Percentiles rank a stretch among this genome's conserved stretches.
phyloP scores from a whole-genome alignment of 2,329 filamentous ascomycete genomes.

The Cladosporium oxysporum region DNA sequence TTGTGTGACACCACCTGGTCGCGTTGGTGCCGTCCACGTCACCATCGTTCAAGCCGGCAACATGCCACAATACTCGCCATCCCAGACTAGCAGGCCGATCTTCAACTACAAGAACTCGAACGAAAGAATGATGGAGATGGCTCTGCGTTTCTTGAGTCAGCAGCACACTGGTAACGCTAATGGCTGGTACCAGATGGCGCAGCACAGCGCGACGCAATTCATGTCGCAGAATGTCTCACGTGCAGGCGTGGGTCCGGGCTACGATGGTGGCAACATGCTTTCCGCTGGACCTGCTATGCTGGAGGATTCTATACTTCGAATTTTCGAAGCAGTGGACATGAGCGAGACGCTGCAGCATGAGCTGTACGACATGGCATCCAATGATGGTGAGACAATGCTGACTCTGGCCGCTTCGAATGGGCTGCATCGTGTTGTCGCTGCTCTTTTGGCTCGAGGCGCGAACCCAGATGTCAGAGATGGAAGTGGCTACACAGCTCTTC shows the following conservation, averaged over 20 bases:
- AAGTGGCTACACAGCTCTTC: constrained; percentile 78
- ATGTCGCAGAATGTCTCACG: constrained; percentile 27
- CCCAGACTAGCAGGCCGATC: constrained; percentile 35
- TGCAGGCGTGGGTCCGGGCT: constrained; percentile 23
- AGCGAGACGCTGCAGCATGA: constrained; percentile 71
- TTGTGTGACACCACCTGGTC: constrained; percentile 73
- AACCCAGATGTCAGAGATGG: constrained; percentile 74
- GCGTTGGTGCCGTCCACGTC: constrained; percentile 69
- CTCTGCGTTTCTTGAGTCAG: constrained; percentile 43
- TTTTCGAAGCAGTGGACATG: constrained; percentile 59
- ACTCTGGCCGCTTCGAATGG: constrained; percentile 77
- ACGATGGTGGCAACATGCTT: constrained; percentile 24
- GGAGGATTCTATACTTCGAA: constrained; percentile 23
- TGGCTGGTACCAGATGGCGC: constrained; percentile 34
- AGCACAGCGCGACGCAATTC: constrained; percentile 31
- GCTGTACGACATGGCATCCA: constrained; percentile 65
- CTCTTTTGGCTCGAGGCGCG: constrained; percentile 74
- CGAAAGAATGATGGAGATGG: constrained; percentile 60
- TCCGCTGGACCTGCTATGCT: constrained; percentile 18
- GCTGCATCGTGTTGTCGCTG: constrained; percentile 73
- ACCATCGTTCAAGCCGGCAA: constrained; percentile 54
- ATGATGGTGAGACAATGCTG: constrained; percentile 73
- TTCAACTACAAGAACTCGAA: constrained; percentile 74
- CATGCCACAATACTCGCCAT: constrained; percentile 35
- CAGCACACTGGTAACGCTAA: constrained; percentile 37